Conservation (phyloP, 2,329 filamentous ascomycete genomes). For the Botrytis elliptica region DNA sequence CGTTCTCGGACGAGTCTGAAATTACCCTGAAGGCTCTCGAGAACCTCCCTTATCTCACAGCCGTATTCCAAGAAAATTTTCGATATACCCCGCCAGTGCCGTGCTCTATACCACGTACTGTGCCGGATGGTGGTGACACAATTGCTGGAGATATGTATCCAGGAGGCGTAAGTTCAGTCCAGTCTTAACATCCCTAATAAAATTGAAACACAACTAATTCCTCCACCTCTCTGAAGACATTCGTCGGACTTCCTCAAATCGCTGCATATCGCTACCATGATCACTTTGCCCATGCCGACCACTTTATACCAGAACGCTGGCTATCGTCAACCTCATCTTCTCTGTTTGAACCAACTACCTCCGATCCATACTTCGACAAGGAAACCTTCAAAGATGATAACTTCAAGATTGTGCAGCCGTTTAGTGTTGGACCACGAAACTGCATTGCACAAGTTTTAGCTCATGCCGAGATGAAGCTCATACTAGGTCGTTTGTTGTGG, state of each 20-base stretch:
- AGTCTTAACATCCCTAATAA: not conserved
- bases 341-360: not conserved
- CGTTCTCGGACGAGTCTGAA: constrained; percentile 42
- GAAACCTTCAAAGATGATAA: constrained; percentile 16
- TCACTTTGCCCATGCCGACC: constrained; percentile 22
- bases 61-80: constrained; percentile 11
- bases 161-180: constrained; percentile 2
- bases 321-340: constrained; percentile 23
- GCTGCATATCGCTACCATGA: not conserved
- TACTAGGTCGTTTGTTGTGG: constrained; percentile 22
- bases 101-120: not conserved
- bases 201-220: not conserved
- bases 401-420: constrained; percentile 14
- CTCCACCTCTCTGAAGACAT: constrained; percentile 17
- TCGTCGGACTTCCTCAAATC: not conserved
- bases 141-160: constrained; percentile 17
- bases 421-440: constrained; percentile 23
- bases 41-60: constrained; percentile 4
- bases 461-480: constrained; percentile 24
- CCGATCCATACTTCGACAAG: constrained; percentile 20
- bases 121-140: not conserved
- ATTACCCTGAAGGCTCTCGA: constrained; percentile 38
- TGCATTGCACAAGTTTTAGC: constrained; percentile 23
- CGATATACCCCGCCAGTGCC: constrained; percentile 20
- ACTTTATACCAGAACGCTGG: constrained; percentile 37